Percentiles rank a stretch among this genome's conserved stretches.
These are phyloP conservation scores for Parastagonospora avenae DNA, from an alignment of 2,329 filamentous ascomycete species.

Conservation along the genomic window DNA sequence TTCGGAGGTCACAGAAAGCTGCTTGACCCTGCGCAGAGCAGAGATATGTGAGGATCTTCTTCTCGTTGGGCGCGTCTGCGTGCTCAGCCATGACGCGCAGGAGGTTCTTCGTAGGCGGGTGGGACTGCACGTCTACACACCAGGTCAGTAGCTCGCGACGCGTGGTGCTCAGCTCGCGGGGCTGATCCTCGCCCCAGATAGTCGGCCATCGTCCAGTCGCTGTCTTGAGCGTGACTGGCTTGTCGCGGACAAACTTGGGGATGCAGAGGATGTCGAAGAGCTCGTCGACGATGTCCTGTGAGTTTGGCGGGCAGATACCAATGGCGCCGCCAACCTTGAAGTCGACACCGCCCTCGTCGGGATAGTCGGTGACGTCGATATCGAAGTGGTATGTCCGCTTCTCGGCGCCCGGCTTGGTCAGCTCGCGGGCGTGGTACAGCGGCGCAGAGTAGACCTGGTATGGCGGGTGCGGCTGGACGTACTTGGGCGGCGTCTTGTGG, in stretches of 20 bases:
- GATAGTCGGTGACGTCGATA: conserved; percentile 94
- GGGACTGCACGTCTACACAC: conserved; percentile 93
- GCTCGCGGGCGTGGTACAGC: conserved; percentile 80
- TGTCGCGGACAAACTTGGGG: conserved; percentile 81
- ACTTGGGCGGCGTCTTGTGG: conserved; percentile 75
- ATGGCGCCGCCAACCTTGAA: conserved; percentile 98
- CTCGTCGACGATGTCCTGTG: conserved; percentile 75
- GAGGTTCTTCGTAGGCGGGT: conserved; percentile 85
- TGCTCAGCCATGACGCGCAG: conserved; percentile 86
- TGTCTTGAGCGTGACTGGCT: conserved; percentile 79
- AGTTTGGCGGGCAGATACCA: conserved; percentile 89
- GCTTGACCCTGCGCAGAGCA: conserved; percentile 90
- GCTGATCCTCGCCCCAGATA: conserved; percentile 91
- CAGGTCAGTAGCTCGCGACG: conserved; percentile 91
- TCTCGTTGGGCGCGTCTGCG: conserved; percentile 78
- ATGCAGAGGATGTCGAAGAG: conserved; percentile 82
- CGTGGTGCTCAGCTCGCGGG: conserved; percentile 86
- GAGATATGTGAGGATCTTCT: conserved; percentile 84
- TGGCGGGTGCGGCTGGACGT: conserved; percentile 92
- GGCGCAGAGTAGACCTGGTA: conserved; percentile 91
- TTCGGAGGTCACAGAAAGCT: conserved; percentile 89
- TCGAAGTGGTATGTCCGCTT: conserved; percentile 99
- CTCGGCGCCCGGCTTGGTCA: conserved; percentile 87
- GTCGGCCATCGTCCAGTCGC: conserved; percentile 89
- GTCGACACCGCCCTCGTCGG: conserved; percentile 79